phyloP scores from a whole-genome alignment of 768 basidiomycete genomes.

The Leucosporidium yakuticum region DNA sequence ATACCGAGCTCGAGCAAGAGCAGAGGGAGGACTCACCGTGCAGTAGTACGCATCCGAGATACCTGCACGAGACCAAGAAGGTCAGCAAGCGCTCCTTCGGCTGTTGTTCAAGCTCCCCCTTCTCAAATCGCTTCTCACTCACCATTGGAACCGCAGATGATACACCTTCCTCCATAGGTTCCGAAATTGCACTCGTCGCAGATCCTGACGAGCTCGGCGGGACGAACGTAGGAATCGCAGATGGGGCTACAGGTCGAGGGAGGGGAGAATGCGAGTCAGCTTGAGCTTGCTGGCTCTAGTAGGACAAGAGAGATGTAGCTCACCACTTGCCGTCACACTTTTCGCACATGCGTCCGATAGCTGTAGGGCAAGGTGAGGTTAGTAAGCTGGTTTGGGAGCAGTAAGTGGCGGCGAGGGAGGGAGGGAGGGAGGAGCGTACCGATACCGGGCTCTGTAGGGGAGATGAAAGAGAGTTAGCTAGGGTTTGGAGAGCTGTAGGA shows the following conservation, averaged over 20 bases:
- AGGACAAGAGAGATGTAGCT: slow-evolving; percentile 37
- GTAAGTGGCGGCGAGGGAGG: background rate
- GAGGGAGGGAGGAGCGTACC: slow-evolving; percentile 52
- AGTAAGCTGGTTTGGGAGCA: no score
- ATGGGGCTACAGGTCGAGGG: slow-evolving; percentile 61
- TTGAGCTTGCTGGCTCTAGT: background rate
- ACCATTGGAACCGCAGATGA: slow-evolving; percentile 96
- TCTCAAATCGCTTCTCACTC: slow-evolving; percentile 32
- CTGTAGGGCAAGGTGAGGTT: slow-evolving; percentile 47
- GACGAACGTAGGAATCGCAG: slow-evolving; percentile 98
- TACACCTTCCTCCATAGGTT: slow-evolving; percentile 93
- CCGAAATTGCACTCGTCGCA: slow-evolving; percentile 99
- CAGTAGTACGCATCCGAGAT: slow-evolving; percentile 99
- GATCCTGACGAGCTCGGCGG: slow-evolving; percentile 93
- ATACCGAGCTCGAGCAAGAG: background rate
- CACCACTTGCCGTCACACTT: slow-evolving; percentile 99
- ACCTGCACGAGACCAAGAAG: slow-evolving; percentile 52
- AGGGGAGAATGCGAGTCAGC: slow-evolving; percentile 1
- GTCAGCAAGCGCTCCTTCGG: background rate
- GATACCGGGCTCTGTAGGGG: slow-evolving; percentile 71
- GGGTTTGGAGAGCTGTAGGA: background rate
- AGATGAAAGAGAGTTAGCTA: background rate
- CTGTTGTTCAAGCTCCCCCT: background rate
- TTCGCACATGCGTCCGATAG: slow-evolving; percentile 95
- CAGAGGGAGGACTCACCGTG: slow-evolving; percentile 68